These are phyloP conservation scores for Solanum lignicaule DNA, from an alignment of 257 asterid species.

Conservation along the genomic window DNA sequence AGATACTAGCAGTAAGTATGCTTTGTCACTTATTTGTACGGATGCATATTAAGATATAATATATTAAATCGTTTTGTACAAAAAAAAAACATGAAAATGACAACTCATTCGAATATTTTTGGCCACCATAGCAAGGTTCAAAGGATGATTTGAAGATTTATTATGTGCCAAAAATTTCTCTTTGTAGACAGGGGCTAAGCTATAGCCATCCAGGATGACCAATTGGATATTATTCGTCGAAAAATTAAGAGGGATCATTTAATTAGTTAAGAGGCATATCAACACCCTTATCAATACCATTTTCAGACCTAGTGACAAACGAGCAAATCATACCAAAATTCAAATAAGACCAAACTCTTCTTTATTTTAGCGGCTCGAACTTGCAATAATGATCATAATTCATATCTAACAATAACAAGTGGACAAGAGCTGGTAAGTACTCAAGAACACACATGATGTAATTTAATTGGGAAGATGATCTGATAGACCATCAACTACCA, in stretches of 20 bases:
- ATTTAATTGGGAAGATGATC: background rate
- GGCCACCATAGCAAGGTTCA: background rate
- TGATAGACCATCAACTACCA: background rate
- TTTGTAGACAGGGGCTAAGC: background rate
- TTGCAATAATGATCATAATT: background rate
- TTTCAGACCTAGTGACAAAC: background rate
- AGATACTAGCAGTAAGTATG: background rate
- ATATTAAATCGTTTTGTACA: background rate
- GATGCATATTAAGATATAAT: too few relatives aligned
- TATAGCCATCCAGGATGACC: rapidly evolving
- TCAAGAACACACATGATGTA: background rate
- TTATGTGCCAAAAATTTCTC: background rate
- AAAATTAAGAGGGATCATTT: background rate
- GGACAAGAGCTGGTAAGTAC: background rate
- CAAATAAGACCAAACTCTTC: background rate
- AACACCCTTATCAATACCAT: background rate
- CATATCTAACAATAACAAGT: background rate
- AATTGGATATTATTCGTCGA: rapidly evolving
- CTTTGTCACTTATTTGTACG: too few relatives aligned
- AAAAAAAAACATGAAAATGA: background rate
- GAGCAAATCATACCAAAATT: background rate
- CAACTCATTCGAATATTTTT: background rate
- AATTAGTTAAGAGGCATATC: background rate
- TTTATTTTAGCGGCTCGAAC: background rate
- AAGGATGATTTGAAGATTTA: background rate